These are phyloP conservation scores for Termitomyces heimii DNA, from an alignment of 768 basidiomycete genomes.

Conservation along the genomic window DNA sequence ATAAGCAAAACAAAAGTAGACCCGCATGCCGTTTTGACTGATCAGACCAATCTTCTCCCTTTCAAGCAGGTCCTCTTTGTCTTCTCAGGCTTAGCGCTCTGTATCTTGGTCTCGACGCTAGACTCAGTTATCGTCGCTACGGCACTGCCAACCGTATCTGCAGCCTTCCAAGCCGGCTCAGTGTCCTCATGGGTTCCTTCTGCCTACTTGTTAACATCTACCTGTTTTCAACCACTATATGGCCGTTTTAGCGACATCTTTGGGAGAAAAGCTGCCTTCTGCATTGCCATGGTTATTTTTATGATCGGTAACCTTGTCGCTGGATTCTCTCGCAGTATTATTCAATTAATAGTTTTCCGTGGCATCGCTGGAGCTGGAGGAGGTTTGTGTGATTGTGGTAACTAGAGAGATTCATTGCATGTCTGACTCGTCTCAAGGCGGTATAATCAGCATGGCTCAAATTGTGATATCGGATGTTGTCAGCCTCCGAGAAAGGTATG, in stretches of 20 bases:
- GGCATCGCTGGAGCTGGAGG: slow-evolving; percentile 68
- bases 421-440: slow-evolving; percentile 24
- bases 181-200: slow-evolving; percentile 70
- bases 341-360: slow-evolving; percentile 64
- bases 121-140: slow-evolving; percentile 75
- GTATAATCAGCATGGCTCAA: slow-evolving; percentile 62
- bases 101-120: slow-evolving; percentile 54
- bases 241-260: slow-evolving; percentile 65
- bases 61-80: slow-evolving; percentile 57
- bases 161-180: slow-evolving; percentile 58
- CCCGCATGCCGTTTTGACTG: slow-evolving; percentile 35
- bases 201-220: slow-evolving; percentile 63
- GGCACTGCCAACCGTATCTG: slow-evolving; percentile 65
- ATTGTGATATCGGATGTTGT: slow-evolving; percentile 74
- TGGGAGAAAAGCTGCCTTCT: slow-evolving; percentile 56
- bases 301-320: slow-evolving; percentile 60
- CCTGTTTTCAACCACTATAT: slow-evolving; percentile 55
- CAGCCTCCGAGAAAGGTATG: slow-evolving; percentile 55
- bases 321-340: slow-evolving; percentile 61
- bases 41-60: slow-evolving; percentile 74
- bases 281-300: slow-evolving; percentile 54
- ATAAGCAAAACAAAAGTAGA: neutral
- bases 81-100: slow-evolving; percentile 54
- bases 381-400: slow-evolving; percentile 22
- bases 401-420: neutral